These are phyloP conservation scores for Dittrichia graveolens DNA, from an alignment of 129 eudicot genomes.

Conservation along the genomic window DNA sequence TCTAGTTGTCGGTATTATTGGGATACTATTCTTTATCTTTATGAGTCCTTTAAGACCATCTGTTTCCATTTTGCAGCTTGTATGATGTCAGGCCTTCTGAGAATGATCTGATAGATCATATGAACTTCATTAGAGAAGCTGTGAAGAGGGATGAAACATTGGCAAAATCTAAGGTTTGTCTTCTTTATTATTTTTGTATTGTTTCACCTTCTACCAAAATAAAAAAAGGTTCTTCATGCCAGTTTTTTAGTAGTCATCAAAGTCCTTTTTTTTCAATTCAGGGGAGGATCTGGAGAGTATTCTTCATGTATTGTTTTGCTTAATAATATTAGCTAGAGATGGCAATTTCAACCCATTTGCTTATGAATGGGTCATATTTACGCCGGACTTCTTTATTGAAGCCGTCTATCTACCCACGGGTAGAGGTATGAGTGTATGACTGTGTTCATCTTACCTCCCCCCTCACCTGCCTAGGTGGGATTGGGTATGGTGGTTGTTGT, in stretches of 20 bases:
- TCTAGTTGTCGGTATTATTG: background rate
- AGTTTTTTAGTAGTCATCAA: too few relatives aligned
- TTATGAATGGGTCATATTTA: background rate
- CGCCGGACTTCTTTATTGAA: too few relatives aligned
- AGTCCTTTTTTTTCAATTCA: too few relatives aligned
- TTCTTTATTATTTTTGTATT: background rate
- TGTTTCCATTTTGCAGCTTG: slow-evolving; percentile 44
- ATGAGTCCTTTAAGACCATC: slow-evolving; percentile 15
- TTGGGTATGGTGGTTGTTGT: too few relatives aligned
- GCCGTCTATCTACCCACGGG: too few relatives aligned
- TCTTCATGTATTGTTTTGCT: too few relatives aligned
- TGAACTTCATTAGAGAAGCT: slow-evolving; percentile 48
- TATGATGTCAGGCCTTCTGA: slow-evolving; percentile 60
- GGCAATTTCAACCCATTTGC: background rate
- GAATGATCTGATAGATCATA: slow-evolving; percentile 62
- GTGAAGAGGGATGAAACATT: slow-evolving; percentile 55
- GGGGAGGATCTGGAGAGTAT: too few relatives aligned
- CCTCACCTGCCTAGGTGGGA: too few relatives aligned
- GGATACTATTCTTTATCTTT: background rate
- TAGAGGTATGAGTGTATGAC: too few relatives aligned
- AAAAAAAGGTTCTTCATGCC: too few relatives aligned
- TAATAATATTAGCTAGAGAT: background rate
- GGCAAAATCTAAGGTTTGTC: slow-evolving; percentile 60
- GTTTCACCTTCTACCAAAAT: background rate
- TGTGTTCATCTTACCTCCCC: too few relatives aligned